Evolutionary conservation across 1,284 basidiomycete species (phyloP), one percentile per base, ranked within the genome.

Genomic region (Moesziomyces sp.): DNA sequence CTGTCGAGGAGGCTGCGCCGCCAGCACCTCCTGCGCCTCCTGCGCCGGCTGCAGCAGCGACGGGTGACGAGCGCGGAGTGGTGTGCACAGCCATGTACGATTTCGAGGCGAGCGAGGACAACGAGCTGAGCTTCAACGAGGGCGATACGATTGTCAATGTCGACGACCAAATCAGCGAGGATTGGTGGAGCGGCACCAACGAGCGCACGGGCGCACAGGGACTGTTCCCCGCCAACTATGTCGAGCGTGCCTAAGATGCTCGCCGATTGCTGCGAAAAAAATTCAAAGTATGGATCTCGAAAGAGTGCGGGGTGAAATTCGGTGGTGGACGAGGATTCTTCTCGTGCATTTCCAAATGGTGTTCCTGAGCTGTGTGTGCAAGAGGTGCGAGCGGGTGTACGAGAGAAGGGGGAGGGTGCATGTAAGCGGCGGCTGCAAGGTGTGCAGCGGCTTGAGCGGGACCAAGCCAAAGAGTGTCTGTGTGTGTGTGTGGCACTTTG

Each of bases 131-230:
- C 11, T 81, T 84, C 21, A 64, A 30, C 23, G 83, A 84, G 61
- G 83, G 82, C 11, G 81, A 84, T 45, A 51, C 56, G 11, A 79
- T 84, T 40, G 55, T 81, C 42, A 51, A 81, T 9, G 72, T 81
- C 26, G 77, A 82, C 24, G 79, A 80, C 57, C 81, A 80, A 59
- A 80, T 81, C 48, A 80, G 78, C 59, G 82, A 83, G 3, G 82
- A 83, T 28, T 83, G 82, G 82, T 83, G 82, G 82, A 76, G 70
- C 52, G 82, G 82, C 28, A 79, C 67, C 23, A 83, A 83, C 44
- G 57, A 74, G 46, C 52, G 71, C 2, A 80, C 80, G 10, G 81
- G 78, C 10, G 58, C 51, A 88, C 91, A 38, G 88, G 91, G 52
- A 84, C 88, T 87, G 28, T 88, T 87, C 72, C 82, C 82, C 1